phyloP scores from a whole-genome alignment of 108 stramenopile genomes.

The Aurantiochytrium sp. region DNA sequence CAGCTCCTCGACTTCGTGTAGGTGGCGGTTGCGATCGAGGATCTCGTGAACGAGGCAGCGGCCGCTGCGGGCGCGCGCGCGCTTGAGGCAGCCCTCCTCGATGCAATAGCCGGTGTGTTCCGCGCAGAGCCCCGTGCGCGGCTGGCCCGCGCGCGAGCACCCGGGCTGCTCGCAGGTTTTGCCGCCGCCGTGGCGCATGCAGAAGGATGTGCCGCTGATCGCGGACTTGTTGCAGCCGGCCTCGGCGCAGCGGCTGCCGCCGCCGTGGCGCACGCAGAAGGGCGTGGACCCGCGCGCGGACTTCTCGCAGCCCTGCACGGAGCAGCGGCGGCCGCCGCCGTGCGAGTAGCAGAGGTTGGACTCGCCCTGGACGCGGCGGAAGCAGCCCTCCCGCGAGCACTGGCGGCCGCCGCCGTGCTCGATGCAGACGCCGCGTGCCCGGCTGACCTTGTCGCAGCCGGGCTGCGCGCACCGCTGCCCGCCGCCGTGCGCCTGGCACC shows the following conservation, averaged over 20 bases:
- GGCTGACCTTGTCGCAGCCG: background rate
- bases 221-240: background rate
- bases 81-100: background rate
- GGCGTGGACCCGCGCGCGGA: background rate
- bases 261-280: conserved; percentile 6
- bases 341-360: background rate
- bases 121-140: background rate
- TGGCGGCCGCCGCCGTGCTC: background rate
- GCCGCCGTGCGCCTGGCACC: background rate
- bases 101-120: background rate
- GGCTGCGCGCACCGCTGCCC: background rate
- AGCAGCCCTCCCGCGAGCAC: background rate
- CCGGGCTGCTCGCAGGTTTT: background rate
- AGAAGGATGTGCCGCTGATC: background rate
- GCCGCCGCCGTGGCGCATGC: conserved; percentile 1
- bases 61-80: background rate
- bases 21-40: background rate
- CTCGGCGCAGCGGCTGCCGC: background rate
- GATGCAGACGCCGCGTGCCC: background rate
- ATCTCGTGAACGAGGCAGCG: background rate
- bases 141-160: background rate
- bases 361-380: background rate
- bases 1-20: background rate
- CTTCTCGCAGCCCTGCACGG: background rate
- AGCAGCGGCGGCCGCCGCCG: background rate